phyloP scores from a whole-genome alignment of 2,329 filamentous ascomycete species.

The Plectosphaerella cucumerina region DNA sequence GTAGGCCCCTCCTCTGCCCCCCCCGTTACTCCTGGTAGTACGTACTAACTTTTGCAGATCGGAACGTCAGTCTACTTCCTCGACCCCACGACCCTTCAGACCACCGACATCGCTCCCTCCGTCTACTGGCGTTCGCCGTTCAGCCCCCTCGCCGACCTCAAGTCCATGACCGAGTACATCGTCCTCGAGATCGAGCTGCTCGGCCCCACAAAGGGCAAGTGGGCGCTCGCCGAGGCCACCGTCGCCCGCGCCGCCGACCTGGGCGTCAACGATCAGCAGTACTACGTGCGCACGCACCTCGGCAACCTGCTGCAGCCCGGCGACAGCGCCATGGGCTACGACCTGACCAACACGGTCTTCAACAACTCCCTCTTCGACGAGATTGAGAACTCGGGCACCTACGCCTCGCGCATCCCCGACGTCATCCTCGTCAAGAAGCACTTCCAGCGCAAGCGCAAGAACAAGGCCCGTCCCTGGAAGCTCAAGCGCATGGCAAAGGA shows the following conservation, averaged over 20 bases:
- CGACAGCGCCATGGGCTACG: slow-evolving; percentile 93
- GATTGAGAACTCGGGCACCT: slow-evolving; percentile 72
- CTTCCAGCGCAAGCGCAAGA: slow-evolving; percentile 83
- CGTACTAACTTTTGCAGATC: slow-evolving; percentile 34
- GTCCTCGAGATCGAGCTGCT: slow-evolving; percentile 89
- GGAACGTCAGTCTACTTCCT: slow-evolving; percentile 87
- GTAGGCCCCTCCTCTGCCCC: background rate
- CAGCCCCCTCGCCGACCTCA: slow-evolving; percentile 74
- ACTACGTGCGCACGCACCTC: slow-evolving; percentile 86
- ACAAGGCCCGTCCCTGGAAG: slow-evolving; percentile 82
- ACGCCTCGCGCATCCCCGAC: slow-evolving; percentile 78
- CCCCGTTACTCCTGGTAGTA: background rate
- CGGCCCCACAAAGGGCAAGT: slow-evolving; percentile 72
- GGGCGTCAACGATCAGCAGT: slow-evolving; percentile 79
- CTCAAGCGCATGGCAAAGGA: slow-evolving; percentile 91
- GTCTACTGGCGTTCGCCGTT: slow-evolving; percentile 94
- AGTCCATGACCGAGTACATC: slow-evolving; percentile 86
- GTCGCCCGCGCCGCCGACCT: slow-evolving; percentile 84
- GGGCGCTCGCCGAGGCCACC: slow-evolving; percentile 80
- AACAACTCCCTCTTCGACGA: slow-evolving; percentile 85
- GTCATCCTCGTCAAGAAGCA: slow-evolving; percentile 96
- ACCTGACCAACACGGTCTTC: slow-evolving; percentile 84
- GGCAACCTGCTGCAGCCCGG: slow-evolving; percentile 81
- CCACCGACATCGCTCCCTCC: slow-evolving; percentile 74
- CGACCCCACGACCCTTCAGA: slow-evolving; percentile 88